Conservation (phyloP, 345 rosid genomes). For the Hypericum perforatum region DNA sequence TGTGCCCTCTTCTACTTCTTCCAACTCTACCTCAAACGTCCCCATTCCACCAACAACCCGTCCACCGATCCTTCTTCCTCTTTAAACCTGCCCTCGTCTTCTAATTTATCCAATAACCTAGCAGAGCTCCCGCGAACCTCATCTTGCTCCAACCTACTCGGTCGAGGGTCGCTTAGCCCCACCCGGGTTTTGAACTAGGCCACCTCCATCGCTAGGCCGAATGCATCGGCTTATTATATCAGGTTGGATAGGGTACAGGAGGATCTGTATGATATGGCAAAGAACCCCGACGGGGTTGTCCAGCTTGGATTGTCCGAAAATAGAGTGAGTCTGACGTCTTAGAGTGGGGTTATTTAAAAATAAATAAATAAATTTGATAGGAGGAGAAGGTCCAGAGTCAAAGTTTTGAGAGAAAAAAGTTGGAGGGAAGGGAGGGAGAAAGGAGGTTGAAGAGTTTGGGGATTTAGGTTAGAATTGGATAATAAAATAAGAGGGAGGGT, state of each 20-base stretch:
- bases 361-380: too few relatives aligned
- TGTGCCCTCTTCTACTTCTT: constrained; percentile 13
- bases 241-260: constrained; percentile 48
- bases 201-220: constrained; percentile 42
- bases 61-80: too few relatives aligned
- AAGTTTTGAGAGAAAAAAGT: too few relatives aligned
- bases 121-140: constrained; percentile 42
- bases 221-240: constrained; percentile 59
- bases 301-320: constrained; percentile 95
- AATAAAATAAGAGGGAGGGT: too few relatives aligned
- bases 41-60: too few relatives aligned
- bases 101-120: constrained; percentile 34
- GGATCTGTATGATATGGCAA: constrained; percentile 52
- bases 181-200: constrained; percentile 53
- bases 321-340: constrained; percentile 29
- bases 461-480: too few relatives aligned
- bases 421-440: too few relatives aligned
- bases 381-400: too few relatives aligned
- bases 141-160: too few relatives aligned
- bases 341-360: too few relatives aligned
- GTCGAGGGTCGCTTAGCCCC: constrained; percentile 46
- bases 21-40: too few relatives aligned
- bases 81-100: constrained; percentile 37
- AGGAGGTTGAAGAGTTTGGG: too few relatives aligned
- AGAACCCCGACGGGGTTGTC: constrained; percentile 51